Conservation (phyloP, 768 basidiomycete genomes). For the Agrocybe chaxingu region DNA sequence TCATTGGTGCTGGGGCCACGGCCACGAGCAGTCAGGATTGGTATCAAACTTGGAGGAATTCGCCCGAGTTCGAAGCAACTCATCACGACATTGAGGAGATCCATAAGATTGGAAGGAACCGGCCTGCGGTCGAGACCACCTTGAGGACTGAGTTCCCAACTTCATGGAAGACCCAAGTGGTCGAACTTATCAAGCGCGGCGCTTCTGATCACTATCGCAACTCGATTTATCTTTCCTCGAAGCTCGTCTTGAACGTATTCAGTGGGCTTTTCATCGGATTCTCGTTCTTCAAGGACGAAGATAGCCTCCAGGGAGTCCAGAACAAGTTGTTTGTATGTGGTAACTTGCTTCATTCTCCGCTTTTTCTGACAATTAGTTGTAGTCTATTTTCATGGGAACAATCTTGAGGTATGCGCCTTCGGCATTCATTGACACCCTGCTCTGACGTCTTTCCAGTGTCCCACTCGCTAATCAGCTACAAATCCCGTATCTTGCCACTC, state of each 20-base stretch:
- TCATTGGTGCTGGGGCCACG: constrained; percentile 72
- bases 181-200: constrained; percentile 40
- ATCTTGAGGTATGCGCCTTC: constrained; percentile 30
- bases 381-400: constrained; percentile 53
- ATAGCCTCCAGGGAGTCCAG: constrained; percentile 53
- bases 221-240: constrained; percentile 57
- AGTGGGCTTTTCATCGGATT: constrained; percentile 57
- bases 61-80: constrained; percentile 35
- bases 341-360: constrained; percentile 7
- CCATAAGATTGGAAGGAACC: constrained; percentile 41
- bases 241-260: constrained; percentile 48
- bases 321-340: constrained; percentile 59
- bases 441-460: constrained; percentile 23
- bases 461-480: constrained; percentile 62
- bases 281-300: constrained; percentile 52
- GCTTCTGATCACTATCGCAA: constrained; percentile 45
- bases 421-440: not conserved
- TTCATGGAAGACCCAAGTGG: constrained; percentile 45
- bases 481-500: constrained; percentile 51
- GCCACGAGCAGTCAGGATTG: constrained; percentile 51
- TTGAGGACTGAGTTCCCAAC: constrained; percentile 48
- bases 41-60: constrained; percentile 49
- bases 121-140: constrained; percentile 30
- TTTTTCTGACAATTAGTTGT: not conserved
- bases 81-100: constrained; percentile 41